These are phyloP conservation scores for Fusarium piperis DNA, from an alignment of 2,329 filamentous ascomycete genomes.

Conservation along the genomic window DNA sequence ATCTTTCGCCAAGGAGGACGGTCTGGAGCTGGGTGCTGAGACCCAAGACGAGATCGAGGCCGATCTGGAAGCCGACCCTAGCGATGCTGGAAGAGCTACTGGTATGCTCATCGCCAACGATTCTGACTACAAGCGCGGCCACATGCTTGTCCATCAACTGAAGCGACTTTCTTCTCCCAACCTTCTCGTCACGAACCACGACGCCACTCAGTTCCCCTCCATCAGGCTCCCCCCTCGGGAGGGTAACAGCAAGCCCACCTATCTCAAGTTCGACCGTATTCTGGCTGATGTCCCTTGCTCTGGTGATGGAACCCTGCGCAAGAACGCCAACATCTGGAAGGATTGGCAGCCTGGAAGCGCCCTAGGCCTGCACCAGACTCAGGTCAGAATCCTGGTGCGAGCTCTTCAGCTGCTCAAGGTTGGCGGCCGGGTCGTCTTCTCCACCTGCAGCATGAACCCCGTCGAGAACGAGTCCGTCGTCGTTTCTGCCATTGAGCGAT, in stretches of 20 bases:
- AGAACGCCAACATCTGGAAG: slow-evolving; percentile 94
- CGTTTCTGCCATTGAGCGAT: slow-evolving; percentile 86
- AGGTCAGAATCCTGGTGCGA: slow-evolving; percentile 88
- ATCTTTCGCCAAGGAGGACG: slow-evolving; percentile 69
- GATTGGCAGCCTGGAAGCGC: slow-evolving; percentile 92
- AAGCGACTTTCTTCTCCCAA: slow-evolving; percentile 98
- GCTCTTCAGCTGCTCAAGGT: slow-evolving; percentile 96
- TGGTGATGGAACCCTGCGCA: slow-evolving; percentile 91
- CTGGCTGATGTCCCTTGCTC: slow-evolving; percentile 97
- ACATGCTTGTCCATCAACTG: slow-evolving; percentile 97
- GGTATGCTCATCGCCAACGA: slow-evolving; percentile 96
- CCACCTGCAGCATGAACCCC: slow-evolving; percentile 98
- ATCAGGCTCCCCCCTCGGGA: slow-evolving; percentile 78
- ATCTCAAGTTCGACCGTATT: slow-evolving; percentile 97
- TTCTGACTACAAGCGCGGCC: slow-evolving; percentile 93
- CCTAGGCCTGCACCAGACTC: slow-evolving; percentile 85
- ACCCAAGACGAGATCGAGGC: slow-evolving; percentile 58
- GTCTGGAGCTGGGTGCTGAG: slow-evolving; percentile 61
- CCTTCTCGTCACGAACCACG: slow-evolving; percentile 96
- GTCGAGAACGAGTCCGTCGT: slow-evolving; percentile 96
- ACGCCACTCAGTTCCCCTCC: slow-evolving; percentile 93
- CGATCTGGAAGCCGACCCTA: slow-evolving; percentile 66
- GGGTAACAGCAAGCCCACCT: slow-evolving; percentile 64
- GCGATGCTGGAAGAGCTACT: slow-evolving; percentile 87
- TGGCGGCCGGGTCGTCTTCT: slow-evolving; percentile 94